These are phyloP conservation scores for Ceratobasidium sp. DNA, from an alignment of 1,284 basidiomycete species.

Conservation along the genomic window DNA sequence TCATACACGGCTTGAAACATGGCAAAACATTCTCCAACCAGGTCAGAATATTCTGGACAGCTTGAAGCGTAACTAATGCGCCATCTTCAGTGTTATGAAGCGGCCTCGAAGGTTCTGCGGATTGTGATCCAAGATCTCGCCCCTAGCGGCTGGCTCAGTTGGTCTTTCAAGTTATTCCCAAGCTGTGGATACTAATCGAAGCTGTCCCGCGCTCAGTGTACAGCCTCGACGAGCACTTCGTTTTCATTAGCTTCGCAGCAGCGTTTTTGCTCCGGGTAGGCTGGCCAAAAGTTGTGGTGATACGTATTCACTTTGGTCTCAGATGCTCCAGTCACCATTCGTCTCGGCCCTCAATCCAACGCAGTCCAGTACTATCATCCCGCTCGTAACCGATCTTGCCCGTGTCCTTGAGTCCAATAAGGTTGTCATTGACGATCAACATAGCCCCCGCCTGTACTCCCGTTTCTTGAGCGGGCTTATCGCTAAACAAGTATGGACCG, in stretches of 20 bases:
- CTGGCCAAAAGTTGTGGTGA: background rate
- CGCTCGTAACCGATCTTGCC: slow-evolving; percentile 79
- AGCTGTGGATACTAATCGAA: background rate
- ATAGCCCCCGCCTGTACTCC: slow-evolving; percentile 83
- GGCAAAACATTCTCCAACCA: slow-evolving; percentile 77
- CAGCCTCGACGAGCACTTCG: slow-evolving; percentile 87
- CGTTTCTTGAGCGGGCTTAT: slow-evolving; percentile 79
- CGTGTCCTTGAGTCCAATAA: slow-evolving; percentile 74
- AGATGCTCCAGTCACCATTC: slow-evolving; percentile 82
- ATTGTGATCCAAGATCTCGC: slow-evolving; percentile 74
- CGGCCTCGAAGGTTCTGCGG: slow-evolving; percentile 75
- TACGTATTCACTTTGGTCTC: slow-evolving; percentile 33
- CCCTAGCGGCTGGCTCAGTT: slow-evolving; percentile 79
- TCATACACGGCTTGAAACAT: slow-evolving; percentile 71
- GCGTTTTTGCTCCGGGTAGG: slow-evolving; percentile 78
- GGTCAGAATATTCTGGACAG: slow-evolving; percentile 58
- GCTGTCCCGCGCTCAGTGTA: slow-evolving; percentile 56
- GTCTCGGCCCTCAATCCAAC: slow-evolving; percentile 69
- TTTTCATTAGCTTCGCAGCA: slow-evolving; percentile 86
- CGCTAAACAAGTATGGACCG: slow-evolving; percentile 67
- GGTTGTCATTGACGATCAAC: slow-evolving; percentile 83
- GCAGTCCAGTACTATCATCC: slow-evolving; percentile 76
- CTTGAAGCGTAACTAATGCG: background rate
- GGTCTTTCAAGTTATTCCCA: background rate
- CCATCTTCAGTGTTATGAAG: slow-evolving; percentile 70